These are phyloP conservation scores for Ogataea haglerorum DNA, from an alignment of 805 yeast genomes.

Conservation along the genomic window DNA sequence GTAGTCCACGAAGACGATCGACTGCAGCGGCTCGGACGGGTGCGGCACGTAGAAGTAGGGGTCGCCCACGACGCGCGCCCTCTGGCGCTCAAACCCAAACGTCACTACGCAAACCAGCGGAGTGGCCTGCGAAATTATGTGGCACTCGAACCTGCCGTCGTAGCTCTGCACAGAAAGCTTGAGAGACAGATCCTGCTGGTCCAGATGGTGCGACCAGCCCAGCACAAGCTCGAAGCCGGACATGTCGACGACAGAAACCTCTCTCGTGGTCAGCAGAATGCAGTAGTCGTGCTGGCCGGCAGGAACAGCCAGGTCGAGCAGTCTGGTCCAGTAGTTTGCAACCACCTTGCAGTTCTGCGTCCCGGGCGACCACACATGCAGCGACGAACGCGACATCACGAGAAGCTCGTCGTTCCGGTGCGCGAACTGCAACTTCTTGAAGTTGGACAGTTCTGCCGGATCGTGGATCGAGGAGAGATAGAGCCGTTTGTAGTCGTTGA, in stretches of 20 bases:
- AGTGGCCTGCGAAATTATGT: slow-evolving; percentile 29
- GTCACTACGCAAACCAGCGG: slow-evolving; percentile 31
- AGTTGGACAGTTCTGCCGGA: slow-evolving; percentile 51
- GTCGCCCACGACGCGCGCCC: slow-evolving; percentile 16
- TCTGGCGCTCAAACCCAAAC: slow-evolving; percentile 26
- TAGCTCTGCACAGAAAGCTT: slow-evolving; percentile 32
- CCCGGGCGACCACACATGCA: slow-evolving; percentile 37
- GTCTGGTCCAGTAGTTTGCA: slow-evolving; percentile 51
- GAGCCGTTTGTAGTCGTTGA: slow-evolving; percentile 2
- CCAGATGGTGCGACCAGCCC: slow-evolving; percentile 72
- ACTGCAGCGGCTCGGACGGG: slow-evolving; percentile 18
- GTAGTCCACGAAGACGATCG: slow-evolving; percentile 10
- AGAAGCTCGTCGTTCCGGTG: slow-evolving; percentile 29
- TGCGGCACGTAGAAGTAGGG: slow-evolving; percentile 27
- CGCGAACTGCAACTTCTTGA: slow-evolving; percentile 52
- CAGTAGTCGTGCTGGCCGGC: slow-evolving; percentile 32
- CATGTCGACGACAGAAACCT: slow-evolving; percentile 50
- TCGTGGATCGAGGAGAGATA: slow-evolving; percentile 27
- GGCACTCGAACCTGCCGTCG: slow-evolving; percentile 19
- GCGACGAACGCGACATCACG: slow-evolving; percentile 42
- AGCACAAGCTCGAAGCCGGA: slow-evolving; percentile 43
- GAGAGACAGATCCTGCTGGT: slow-evolving; percentile 52
- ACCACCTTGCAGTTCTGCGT: slow-evolving; percentile 44
- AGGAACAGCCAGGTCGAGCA: slow-evolving; percentile 42
- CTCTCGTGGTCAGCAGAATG: slow-evolving; percentile 63